Base-by-base conservation (phyloP, 2,329 filamentous ascomycete genomes). In the Magnaporthiopsis rhizophila region DNA sequence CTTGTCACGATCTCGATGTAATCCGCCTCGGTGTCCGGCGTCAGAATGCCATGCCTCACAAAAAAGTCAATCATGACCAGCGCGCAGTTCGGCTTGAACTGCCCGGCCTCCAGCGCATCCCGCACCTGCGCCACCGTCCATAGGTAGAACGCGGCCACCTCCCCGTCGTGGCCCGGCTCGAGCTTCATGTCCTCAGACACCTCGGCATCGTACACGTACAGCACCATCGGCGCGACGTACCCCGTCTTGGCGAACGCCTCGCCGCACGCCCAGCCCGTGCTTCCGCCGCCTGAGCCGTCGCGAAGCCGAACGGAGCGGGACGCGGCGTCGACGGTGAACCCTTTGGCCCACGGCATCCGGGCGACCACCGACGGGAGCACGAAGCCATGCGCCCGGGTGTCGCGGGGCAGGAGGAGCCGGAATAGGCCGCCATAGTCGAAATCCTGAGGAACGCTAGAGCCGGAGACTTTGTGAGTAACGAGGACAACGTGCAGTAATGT, bases 31-130 rank as follows among this genome's bases (percentile, higher is more conserved):
- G 86, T 88, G 72, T 91, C 90, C 0, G 83, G 76, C 1, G 86
- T 93, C 65, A 96, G 72, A 62, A 91, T 79, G 0, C 90, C 90
- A 74, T 92, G 91, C 30, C 92, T 78, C 59, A 96, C 78, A 69
- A 96, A 86, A 74, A 96, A 96, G 71, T 96, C 91, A 61, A 95
- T 80, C 77, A 94, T 79, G 61, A 94, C 87, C 36, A 89, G 72
- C 32, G 89, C 87, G 69, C 91, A 92, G 71, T 96, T 95, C 0
- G 92, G 89, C 79, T 96, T 96, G 78, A 96, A 96, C 73, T 91
- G 86, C 3, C 86, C 86, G 21, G 78, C 79, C 24, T 80, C 75
- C 78, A 96, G 79, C 1, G 86, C 85, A 63, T 77, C 72, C 72
- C 85, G 81, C 5, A 93, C 85, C 70, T 83, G 77, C 0, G 73